Base-by-base conservation (phyloP, 2,329 filamentous ascomycete species). In the Neopestalotiopsis sp. region DNA sequence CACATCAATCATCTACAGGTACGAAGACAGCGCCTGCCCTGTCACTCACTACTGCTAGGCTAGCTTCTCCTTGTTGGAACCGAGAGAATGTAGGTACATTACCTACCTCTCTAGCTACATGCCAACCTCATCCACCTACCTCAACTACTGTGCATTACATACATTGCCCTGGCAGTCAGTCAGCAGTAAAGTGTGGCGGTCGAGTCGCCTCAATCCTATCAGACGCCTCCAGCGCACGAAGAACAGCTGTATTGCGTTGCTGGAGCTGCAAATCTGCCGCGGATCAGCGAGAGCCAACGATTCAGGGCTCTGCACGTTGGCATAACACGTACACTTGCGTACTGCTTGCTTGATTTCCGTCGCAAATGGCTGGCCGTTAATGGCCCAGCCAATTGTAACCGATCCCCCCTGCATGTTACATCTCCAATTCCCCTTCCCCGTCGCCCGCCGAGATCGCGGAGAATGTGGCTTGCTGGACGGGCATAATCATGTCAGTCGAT, bases 241-340 rank as follows among this genome's bases (percentile, higher is more conserved):
- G 30, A 38, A 62, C n/a, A 40, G 12, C 20, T 62, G 28, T 34
- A 38, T 40, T 59, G 30, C 57, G 45, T 59, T 59, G 57, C 57
- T 59, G 24, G 57, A 30, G 30, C 30, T 38, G 34, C 57, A 30
- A 30, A 34, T 30, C 30, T 34, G 30, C 57, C n/a, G 57, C 20
- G 14, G 57, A 59, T 59, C 57, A 59, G 45, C 30, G 57, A 34
- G n/a, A 14, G 57, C 57, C 57, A 59, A 59, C 57, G 57, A 59
- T 59, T 59, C 57, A 59, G 24, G 57, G 12, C 57, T 59, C 57
- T 59, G 57, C 57, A 59, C 57, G 57, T 62, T 62, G 30, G 34
- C 34, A 9, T 38, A 38, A 38, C 34, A 38, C 34, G 34, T 38
- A 38, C 34, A 38, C 34, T 38, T 38, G 34, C 34, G 57, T 20